Conservation (phyloP, 1,139 yeast species). For the Williopsis jadinii region DNA sequence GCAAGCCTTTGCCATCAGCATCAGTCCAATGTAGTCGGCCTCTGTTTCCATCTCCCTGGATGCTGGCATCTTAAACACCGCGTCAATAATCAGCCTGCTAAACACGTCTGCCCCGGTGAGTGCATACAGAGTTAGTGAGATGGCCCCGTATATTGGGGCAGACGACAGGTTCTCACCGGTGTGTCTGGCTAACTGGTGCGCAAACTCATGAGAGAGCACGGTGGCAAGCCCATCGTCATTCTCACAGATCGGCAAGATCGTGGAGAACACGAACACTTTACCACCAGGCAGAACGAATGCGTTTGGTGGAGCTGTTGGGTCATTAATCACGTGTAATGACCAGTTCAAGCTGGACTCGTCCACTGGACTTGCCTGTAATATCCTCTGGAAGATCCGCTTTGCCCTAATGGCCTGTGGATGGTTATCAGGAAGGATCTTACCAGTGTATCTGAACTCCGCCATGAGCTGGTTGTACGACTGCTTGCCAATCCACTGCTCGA, state of each 20-base stretch:
- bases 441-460: slow-evolving; percentile 31
- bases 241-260: slow-evolving; percentile 69
- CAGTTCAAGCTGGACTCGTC: slow-evolving; percentile 45
- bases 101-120: slow-evolving; percentile 46
- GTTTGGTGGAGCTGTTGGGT: slow-evolving; percentile 71
- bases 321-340: slow-evolving; percentile 77
- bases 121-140: slow-evolving; percentile 44
- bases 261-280: slow-evolving; percentile 81
- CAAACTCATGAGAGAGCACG: slow-evolving; percentile 85
- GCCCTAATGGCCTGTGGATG: slow-evolving; percentile 57
- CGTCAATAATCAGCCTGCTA: slow-evolving; percentile 48
- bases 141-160: slow-evolving; percentile 48
- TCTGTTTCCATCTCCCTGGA: slow-evolving; percentile 92
- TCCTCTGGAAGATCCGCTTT: slow-evolving; percentile 49
- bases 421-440: slow-evolving; percentile 40
- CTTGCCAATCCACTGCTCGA: slow-evolving; percentile 65
- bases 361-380: slow-evolving; percentile 53
- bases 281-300: slow-evolving; percentile 97
- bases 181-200: slow-evolving; percentile 91
- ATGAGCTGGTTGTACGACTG: slow-evolving; percentile 58
- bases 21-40: slow-evolving; percentile 90
- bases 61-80: slow-evolving; percentile 70
- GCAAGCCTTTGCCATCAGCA: slow-evolving; percentile 88
- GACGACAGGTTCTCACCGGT: slow-evolving; percentile 72
- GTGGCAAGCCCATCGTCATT: slow-evolving; percentile 93